Conservation (phyloP, 371 early-diverging fungal species). For the Mortierella sp. region DNA sequence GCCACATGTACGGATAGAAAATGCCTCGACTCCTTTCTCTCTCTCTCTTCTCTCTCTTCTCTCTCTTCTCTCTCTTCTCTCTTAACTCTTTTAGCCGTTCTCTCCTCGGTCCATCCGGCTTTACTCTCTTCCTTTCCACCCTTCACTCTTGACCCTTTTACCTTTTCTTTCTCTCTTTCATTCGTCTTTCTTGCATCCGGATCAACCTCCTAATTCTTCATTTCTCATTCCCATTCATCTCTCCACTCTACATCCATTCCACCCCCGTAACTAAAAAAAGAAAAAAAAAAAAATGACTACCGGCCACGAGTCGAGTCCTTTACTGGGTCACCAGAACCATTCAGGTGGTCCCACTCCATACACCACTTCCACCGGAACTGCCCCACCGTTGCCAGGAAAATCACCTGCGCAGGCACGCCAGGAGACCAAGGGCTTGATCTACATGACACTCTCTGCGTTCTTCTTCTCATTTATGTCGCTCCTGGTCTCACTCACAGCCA, state of each 20-base stretch:
- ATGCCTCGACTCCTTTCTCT: not conserved
- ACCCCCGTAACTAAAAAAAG: too few relatives aligned
- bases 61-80: not conserved
- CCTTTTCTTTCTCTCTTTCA: too few relatives aligned
- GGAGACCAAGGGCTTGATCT: constrained; percentile 57
- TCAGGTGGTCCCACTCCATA: not conserved
- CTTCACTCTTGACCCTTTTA: too few relatives aligned
- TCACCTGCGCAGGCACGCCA: constrained; percentile 19
- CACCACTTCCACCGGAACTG: not conserved
- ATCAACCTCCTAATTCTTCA: too few relatives aligned
- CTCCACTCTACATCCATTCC: too few relatives aligned
- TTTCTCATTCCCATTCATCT: too few relatives aligned
- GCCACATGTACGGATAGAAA: too few relatives aligned
- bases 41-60: not conserved
- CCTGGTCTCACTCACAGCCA: constrained; percentile 72
- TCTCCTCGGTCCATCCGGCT: too few relatives aligned
- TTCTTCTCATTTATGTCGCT: constrained; percentile 78
- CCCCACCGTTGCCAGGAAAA: constrained; percentile 1
- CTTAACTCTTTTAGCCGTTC: too few relatives aligned
- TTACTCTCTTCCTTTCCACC: too few relatives aligned
- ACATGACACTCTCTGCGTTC: constrained; percentile 76
- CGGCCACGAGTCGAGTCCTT: constrained; percentile 22
- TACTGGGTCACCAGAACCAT: constrained; percentile 8
- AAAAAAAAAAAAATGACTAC: constrained; percentile 17
- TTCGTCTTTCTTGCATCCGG: too few relatives aligned